Base-by-base conservation (phyloP, 164 flowering plant species). In the Tetrastigma voinierianum region DNA sequence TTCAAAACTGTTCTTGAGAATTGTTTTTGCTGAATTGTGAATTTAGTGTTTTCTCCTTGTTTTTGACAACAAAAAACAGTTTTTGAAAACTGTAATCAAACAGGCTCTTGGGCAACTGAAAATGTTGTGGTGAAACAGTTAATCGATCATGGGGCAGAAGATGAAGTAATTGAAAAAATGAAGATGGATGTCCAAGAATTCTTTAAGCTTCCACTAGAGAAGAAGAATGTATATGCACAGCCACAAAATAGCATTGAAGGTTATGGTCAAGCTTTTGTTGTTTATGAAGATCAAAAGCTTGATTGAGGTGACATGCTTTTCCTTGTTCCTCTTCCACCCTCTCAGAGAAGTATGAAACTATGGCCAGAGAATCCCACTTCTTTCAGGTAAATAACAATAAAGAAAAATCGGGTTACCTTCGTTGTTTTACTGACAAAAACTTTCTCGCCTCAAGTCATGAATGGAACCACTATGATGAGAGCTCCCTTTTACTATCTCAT, bases 221-320 rank as follows among this genome's bases (percentile, higher is more conserved):
- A 84, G 73, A 84, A 80, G 76, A 71, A 64, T 67, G 74, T 49
- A 9, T 78, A 64, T 65, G 66, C 75, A 10, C 84, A 78, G 77
- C 62, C 23, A 19, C 77, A 83, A 10, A 67, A 77, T 40, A 43
- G 4, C 48, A 63, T 80, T 19, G 84, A 86, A 72, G 90, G 88
- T 56, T 84, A 77, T 75, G 87, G 86, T 1, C 87, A 84, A 65
- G 82, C 83, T 7, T 79, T 82, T 61, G 82, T 84, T 55, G 62
- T 79, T 0, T 76, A 83, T 10, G 78, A 84, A 46, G 82, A 84
- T 10, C 86, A 78, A 48, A 78, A 82, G 70, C 84, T 86, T 17
- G 82, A 86, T 19, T 84, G 86, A 85, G 78, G 72, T 3, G 88
- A 82, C 78, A 75, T 84, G 82, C 64, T 77, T 32, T 76, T 73